Evolutionary conservation across 164 flowering plant species (phyloP).

Genomic region (Sextonia rubra): DNA sequence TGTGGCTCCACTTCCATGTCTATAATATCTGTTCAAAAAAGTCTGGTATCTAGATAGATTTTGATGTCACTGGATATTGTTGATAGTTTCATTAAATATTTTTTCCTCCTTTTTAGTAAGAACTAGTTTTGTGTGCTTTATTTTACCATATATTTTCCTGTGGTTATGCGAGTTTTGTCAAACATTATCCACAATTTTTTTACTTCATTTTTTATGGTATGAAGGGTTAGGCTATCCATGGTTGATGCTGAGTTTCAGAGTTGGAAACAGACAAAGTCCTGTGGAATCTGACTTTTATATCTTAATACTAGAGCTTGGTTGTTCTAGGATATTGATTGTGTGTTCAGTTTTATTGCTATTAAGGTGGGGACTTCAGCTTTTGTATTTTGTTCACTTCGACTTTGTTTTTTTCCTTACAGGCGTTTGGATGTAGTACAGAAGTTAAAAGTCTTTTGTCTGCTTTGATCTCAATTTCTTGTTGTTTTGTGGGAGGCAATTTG

Average conservation of each 20-base stretch:
- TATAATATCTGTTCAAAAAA: not conserved
- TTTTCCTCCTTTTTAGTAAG: not conserved
- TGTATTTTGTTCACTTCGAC: not conserved
- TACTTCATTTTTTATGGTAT: not conserved
- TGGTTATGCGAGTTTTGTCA: not conserved
- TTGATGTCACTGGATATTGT: not conserved
- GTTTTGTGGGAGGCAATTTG: not conserved
- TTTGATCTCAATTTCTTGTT: not conserved
- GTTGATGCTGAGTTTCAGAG: not conserved
- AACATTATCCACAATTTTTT: not conserved
- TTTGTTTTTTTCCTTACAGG: not conserved
- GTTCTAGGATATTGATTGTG: not conserved
- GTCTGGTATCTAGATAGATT: not conserved
- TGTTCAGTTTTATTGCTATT: not conserved
- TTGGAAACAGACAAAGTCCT: not conserved
- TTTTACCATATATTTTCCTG: not conserved
- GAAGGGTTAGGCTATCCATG: not conserved
- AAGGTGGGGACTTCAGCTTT: constrained; percentile 1
- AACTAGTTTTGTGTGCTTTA: not conserved
- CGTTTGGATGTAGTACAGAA: not conserved
- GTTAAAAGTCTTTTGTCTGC: not conserved
- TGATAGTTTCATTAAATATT: not conserved
- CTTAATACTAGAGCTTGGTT: not conserved
- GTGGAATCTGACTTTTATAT: not conserved
- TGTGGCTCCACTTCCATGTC: not conserved